Conservation (phyloP, 768 basidiomycete genomes). For the Grammothele lineata region DNA sequence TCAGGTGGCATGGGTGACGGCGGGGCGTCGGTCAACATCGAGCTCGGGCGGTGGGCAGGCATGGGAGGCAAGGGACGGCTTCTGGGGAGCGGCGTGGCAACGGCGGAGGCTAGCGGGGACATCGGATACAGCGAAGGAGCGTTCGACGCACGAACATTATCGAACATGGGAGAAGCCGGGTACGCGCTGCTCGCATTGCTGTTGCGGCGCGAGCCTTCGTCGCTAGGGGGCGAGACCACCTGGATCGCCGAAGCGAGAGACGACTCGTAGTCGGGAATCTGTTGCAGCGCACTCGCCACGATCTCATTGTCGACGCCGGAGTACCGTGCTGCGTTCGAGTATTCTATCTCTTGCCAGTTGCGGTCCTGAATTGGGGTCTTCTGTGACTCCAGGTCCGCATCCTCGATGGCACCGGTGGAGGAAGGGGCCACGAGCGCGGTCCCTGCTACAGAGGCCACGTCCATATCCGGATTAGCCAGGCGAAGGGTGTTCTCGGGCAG, state of each 20-base stretch:
- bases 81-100: slow-evolving; percentile 8
- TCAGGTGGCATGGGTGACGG: slow-evolving; percentile 6
- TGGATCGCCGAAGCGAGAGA: background rate
- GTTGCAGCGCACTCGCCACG: slow-evolving; percentile 6
- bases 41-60: background rate
- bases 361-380: slow-evolving; percentile 1
- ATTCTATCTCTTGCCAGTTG: slow-evolving; percentile 14
- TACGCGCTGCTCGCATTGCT: background rate
- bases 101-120: slow-evolving; percentile 6
- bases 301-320: slow-evolving; percentile 9
- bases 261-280: background rate
- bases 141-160: background rate
- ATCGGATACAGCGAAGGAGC: background rate
- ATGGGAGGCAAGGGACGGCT: slow-evolving; percentile 13
- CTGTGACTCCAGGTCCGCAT: background rate
- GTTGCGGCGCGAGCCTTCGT: slow-evolving; percentile 1
- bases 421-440: background rate
- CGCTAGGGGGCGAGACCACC: slow-evolving; percentile 1
- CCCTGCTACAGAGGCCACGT: too few relatives aligned
- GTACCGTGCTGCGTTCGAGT: slow-evolving; percentile 12
- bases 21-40: slow-evolving; percentile 1
- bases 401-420: background rate
- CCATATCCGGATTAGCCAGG: background rate
- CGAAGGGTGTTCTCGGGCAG: background rate
- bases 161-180: slow-evolving; percentile 5